Percentiles rank a stretch among this genome's conserved stretches.
Conservation (phyloP, 441 rosid species). For the Aleurites moluccanus region DNA sequence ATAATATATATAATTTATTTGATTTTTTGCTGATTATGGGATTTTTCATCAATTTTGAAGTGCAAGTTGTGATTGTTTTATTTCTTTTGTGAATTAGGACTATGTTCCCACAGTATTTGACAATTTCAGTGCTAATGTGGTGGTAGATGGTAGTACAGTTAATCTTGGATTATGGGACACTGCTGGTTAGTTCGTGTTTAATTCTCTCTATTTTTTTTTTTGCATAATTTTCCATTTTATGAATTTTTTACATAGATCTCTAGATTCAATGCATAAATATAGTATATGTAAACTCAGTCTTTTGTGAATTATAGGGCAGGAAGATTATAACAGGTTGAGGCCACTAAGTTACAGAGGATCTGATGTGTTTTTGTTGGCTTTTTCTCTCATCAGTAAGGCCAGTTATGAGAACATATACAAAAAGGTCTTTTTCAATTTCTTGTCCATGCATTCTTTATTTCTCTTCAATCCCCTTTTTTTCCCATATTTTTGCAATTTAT, state of each 20-base stretch:
- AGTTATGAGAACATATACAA: slow-evolving; percentile 79
- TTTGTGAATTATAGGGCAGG: slow-evolving; percentile 55
- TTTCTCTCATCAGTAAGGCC: slow-evolving; percentile 78
- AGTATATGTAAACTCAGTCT: neutral
- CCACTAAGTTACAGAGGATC: slow-evolving; percentile 96
- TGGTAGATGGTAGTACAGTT: slow-evolving; percentile 66
- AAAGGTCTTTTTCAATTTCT: slow-evolving; percentile 42
- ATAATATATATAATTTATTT: too few species aligned
- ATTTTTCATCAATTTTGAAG: neutral
- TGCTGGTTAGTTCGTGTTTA: slow-evolving; percentile 43
- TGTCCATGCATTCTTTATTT: neutral
- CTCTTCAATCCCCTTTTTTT: neutral
- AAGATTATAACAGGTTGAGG: slow-evolving; percentile 86
- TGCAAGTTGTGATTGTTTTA: neutral
- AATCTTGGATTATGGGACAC: slow-evolving; percentile 74
- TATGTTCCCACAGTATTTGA: slow-evolving; percentile 79
- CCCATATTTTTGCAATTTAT: neutral
- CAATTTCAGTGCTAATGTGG: slow-evolving; percentile 74
- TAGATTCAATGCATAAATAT: neutral
- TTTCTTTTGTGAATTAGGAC: slow-evolving; percentile 36
- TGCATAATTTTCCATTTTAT: too few species aligned
- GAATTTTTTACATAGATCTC: neutral
- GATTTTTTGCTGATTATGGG: neutral
- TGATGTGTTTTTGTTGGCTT: slow-evolving; percentile 80
- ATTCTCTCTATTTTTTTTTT: neutral